Conservation (phyloP, 208 protist species). For the Trypanosoma vivax region DNA sequence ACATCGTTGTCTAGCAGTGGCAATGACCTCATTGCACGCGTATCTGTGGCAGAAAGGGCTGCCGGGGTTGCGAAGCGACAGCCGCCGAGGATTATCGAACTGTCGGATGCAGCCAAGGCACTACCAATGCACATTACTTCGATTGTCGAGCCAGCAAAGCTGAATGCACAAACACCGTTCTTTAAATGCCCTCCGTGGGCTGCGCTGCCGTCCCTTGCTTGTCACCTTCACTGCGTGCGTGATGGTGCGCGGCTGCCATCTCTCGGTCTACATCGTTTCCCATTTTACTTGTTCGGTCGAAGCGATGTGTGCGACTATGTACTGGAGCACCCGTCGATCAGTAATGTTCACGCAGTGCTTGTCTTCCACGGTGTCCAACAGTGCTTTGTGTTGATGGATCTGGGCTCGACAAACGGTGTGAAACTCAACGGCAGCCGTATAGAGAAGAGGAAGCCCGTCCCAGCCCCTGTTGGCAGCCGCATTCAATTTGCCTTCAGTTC, state of each 20-base stretch:
- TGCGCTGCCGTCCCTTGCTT: slow-evolving; percentile 44
- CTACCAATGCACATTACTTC: slow-evolving; percentile 66
- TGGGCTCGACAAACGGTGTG: slow-evolving; percentile 79
- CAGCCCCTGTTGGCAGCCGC: slow-evolving; percentile 42
- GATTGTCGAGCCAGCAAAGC: slow-evolving; percentile 60
- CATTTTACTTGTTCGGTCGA: slow-evolving; percentile 86
- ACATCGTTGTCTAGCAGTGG: not conserved
- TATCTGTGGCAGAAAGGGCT: slow-evolving; percentile 19
- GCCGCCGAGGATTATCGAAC: slow-evolving; percentile 16
- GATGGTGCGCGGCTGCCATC: slow-evolving; percentile 37
- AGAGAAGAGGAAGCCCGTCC: slow-evolving; percentile 43
- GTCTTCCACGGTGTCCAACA: slow-evolving; percentile 74
- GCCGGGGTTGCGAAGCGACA: slow-evolving; percentile 25
- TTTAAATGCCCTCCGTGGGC: slow-evolving; percentile 80
- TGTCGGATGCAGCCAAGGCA: slow-evolving; percentile 43
- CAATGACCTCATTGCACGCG: slow-evolving; percentile 9
- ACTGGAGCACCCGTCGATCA: slow-evolving; percentile 83
- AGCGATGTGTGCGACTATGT: slow-evolving; percentile 76
- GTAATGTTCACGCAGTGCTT: slow-evolving; percentile 74
- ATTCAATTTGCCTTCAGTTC: slow-evolving; percentile 76
- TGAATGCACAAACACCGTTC: slow-evolving; percentile 68
- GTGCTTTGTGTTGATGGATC: slow-evolving; percentile 83
- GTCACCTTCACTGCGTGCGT: slow-evolving; percentile 69
- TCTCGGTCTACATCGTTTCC: slow-evolving; percentile 62
- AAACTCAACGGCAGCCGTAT: slow-evolving; percentile 60